These are phyloP conservation scores for Neurospora tetraspora DNA, from an alignment of 495 filamentous ascomycete species.

Conservation along the genomic window DNA sequence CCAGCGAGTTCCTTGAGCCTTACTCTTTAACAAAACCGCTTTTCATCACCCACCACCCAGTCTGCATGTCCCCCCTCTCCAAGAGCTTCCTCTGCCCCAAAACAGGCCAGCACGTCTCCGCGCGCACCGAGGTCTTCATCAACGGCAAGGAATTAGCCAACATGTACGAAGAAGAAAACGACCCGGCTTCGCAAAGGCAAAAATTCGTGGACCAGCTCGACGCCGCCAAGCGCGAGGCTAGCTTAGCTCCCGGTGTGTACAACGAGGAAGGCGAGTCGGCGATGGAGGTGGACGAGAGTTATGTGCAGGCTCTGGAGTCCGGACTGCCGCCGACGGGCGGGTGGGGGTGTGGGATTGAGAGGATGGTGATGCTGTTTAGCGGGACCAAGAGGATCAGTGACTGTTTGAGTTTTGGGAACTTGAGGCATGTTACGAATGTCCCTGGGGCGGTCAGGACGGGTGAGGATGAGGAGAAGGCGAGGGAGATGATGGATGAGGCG, in stretches of 20 bases:
- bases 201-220: constrained; percentile 59
- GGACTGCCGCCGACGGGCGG: constrained; percentile 89
- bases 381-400: constrained; percentile 69
- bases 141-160: constrained; percentile 74
- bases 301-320: constrained; percentile 72
- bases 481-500: background rate
- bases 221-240: constrained; percentile 18
- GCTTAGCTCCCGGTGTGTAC: background rate
- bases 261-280: constrained; percentile 3
- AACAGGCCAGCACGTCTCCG: constrained; percentile 56
- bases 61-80: constrained; percentile 81
- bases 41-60: constrained; percentile 86
- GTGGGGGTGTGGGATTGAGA: constrained; percentile 90
- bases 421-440: constrained; percentile 50
- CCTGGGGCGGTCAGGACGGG: background rate
- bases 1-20: constrained; percentile 60
- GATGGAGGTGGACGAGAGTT: constrained; percentile 64
- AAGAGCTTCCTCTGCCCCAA: constrained; percentile 63
- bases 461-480: background rate
- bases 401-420: constrained; percentile 75
- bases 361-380: constrained; percentile 79
- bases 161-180: constrained; percentile 97
- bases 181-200: constrained; percentile 71
- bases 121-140: constrained; percentile 84
- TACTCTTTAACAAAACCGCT: constrained; percentile 59